Base-by-base conservation (phyloP, 257 asterid genomes). In the Ballota nigra region DNA sequence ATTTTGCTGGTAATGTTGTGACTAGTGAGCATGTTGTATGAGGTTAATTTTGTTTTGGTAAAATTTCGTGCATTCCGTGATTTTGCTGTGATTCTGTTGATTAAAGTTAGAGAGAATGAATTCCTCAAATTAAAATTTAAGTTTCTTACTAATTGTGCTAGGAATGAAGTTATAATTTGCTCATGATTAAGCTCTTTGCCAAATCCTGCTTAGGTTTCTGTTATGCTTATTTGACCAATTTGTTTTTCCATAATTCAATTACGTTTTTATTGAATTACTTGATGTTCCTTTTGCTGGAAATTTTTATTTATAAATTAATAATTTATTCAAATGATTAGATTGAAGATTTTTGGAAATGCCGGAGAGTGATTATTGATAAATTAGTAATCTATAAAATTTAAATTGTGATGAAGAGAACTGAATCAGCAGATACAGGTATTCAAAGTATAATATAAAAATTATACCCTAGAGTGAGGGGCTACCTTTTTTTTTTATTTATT, bases 1-100 rank as follows among this genome's bases (percentile, higher is more conserved):
- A 59, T 60, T 65, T n/a, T n/a, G n/a, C n/a, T n/a, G n/a, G n/a
- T n/a, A n/a, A n/a, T n/a, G n/a, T n/a, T n/a, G n/a, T n/a, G n/a
- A n/a, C n/a, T n/a, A 49, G 8, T 66, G 75, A 56, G 73, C 81
- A 24, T 57, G 43, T 38, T 63, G 55, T 45, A 16, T 31, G 63
- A 24, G 60, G 28, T 61, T 3, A 6, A 11, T 34, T 77, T 77
- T 62, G 41, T 19, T 45, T 53, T 8, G 19, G 72, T 53, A 38
- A 33, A 24, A 16, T 8, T 31, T 36, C 6, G n/a, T 28, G 33
- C 71, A 69, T 76, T 76, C 58, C 6, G 53, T 40, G 74, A 36
- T 68, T 26, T 15, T 47, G 58, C 15, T 64, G 63, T 70, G 53
- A 31, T 66, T 36, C 34, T 22, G 72, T 41, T 52, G 73, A 55